Conservation (phyloP, 352 stramenopile species). For the Phytophthora fragariae region DNA sequence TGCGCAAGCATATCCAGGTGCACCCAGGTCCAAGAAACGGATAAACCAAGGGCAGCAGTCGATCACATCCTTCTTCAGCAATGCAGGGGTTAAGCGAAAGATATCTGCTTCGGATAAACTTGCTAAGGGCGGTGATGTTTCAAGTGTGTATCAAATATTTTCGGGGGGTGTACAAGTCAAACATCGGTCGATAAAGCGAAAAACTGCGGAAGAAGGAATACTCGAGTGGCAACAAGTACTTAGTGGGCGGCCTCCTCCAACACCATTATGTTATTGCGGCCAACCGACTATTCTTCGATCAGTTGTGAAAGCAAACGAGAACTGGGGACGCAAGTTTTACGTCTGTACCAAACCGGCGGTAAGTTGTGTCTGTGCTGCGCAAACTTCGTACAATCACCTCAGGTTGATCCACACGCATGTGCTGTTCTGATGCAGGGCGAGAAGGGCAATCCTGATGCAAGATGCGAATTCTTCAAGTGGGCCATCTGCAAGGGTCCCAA, state of each 20-base stretch:
- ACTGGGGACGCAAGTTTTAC: constrained; percentile 88
- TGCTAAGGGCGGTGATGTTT: background rate
- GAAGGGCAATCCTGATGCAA: constrained; percentile 73
- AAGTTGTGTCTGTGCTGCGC: constrained; percentile 4
- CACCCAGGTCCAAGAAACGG: constrained; percentile 15
- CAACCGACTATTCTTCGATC: constrained; percentile 77
- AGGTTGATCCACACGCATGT: background rate
- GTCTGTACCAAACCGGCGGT: constrained; percentile 86
- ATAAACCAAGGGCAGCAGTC: constrained; percentile 43
- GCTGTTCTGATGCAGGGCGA: constrained; percentile 56
- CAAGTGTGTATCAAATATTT: constrained; percentile 20
- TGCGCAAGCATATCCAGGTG: background rate
- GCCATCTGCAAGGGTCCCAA: constrained; percentile 45
- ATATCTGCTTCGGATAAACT: background rate
- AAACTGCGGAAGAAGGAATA: constrained; percentile 42
- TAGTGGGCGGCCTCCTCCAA: constrained; percentile 62
- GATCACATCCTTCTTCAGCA: constrained; percentile 64
- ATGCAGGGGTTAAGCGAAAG: constrained; percentile 31
- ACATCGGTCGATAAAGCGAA: constrained; percentile 43
- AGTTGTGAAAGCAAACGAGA: constrained; percentile 83
- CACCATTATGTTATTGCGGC: constrained; percentile 71
- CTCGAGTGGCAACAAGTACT: constrained; percentile 72
- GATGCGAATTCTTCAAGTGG: constrained; percentile 91
- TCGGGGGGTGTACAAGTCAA: constrained; percentile 17
- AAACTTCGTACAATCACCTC: constrained; percentile 5